Conservation (phyloP, 2,329 filamentous ascomycete genomes). For the Monilinia fructigena region DNA sequence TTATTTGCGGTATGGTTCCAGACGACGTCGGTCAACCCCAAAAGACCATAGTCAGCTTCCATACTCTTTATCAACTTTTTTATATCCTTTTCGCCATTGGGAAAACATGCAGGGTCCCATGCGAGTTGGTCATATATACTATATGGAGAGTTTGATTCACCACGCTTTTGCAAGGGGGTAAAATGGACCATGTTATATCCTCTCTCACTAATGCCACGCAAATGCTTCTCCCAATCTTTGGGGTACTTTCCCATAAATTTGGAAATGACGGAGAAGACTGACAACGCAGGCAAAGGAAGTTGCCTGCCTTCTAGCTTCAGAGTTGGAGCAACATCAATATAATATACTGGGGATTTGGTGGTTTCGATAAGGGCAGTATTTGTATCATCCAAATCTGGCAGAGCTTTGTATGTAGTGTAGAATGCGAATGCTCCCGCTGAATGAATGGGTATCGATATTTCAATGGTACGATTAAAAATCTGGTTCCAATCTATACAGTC, state of each 20-base stretch:
- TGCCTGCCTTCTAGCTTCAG: slow-evolving; percentile 71
- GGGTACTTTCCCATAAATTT: slow-evolving; percentile 98
- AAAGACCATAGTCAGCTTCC: slow-evolving; percentile 78
- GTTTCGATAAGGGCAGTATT: slow-evolving; percentile 50
- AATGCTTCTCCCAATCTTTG: slow-evolving; percentile 82
- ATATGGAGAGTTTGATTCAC: slow-evolving; percentile 92
- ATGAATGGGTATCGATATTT: slow-evolving; percentile 85
- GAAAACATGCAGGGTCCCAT: slow-evolving; percentile 82
- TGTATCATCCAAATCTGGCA: slow-evolving; percentile 66
- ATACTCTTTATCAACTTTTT: slow-evolving; percentile 74
- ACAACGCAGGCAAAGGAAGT: slow-evolving; percentile 81
- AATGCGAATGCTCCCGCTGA: slow-evolving; percentile 87
- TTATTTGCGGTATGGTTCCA: slow-evolving; percentile 98
- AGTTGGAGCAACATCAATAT: slow-evolving; percentile 88
- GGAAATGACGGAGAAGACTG: slow-evolving; percentile 89
- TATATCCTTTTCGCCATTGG: slow-evolving; percentile 80
- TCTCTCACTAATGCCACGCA: slow-evolving; percentile 81
- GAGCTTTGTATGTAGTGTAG: slow-evolving; percentile 86
- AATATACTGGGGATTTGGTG: slow-evolving; percentile 75
- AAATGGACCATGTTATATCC: slow-evolving; percentile 99
- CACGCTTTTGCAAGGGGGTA: slow-evolving; percentile 85
- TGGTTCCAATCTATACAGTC: slow-evolving; percentile 66
- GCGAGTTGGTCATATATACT: slow-evolving; percentile 89
- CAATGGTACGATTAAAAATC: slow-evolving; percentile 92
- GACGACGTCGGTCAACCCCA: slow-evolving; percentile 93